Evolutionary conservation across 2,329 filamentous ascomycete species (phyloP), one percentile per base, ranked within the genome.

Genomic region (Xylaria sp.): DNA sequence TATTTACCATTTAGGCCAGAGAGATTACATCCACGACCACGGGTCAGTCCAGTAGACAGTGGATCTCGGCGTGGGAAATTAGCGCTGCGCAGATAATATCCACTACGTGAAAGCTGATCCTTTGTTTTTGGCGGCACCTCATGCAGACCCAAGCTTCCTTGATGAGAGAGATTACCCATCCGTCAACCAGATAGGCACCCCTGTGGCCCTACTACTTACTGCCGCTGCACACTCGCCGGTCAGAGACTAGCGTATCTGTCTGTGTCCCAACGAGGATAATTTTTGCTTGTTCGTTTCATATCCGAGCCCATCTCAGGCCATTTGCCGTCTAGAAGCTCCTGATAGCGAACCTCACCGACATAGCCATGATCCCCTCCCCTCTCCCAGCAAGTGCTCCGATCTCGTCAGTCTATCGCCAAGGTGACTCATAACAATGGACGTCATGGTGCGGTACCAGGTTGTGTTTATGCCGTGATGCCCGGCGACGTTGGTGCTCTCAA

Each of bases 21-120:
- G 64, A 72, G 65, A 72, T 72, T 76, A 74, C 69, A 68, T 57
- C 73, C 74, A 75, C 73, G 70, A 67, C 72, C 71, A 68, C 67
- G 74, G 74, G 74, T 76, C 72, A 64, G 66, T 70, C 71, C 71
- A 75, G 60, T 31, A 49, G 27, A 38, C 60, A 58, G 62, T 64
- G 62, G 64, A 66, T 60, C 60, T 52, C 61, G 55, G 58, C 54
- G 29, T 62, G 56, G 64, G 65, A 64, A 66, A 64, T 69, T 67
- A 68, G 67, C 60, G 57, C 59, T 44, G 51, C 51, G 48, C 59
- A 52, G 51, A 27, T 48, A 52, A 62, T 57, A 57, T 35, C 57
- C 58, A 59, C 51, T 51, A 58, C 46, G 17, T 61, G 44, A 27
- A 41, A 11, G 44, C 37, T 59, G 52, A 60, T 63, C 56, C 58